Conservation (phyloP, 306 rosid species). For the Pyrus communis region DNA sequence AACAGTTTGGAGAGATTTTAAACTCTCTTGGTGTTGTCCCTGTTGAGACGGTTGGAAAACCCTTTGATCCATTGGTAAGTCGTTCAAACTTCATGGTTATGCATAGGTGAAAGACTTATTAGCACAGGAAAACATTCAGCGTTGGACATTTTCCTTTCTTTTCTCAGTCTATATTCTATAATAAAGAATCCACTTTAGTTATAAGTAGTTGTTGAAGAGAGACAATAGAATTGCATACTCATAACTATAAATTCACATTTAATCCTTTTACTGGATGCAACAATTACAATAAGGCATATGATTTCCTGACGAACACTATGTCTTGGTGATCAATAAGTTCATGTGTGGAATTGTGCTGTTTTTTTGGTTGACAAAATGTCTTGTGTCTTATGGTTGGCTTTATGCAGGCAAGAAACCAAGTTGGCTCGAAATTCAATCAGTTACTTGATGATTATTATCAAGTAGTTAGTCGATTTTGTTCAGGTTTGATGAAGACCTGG, state of each 20-base stretch:
- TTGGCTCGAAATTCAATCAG: slow-evolving; percentile 73
- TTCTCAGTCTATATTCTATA: background rate
- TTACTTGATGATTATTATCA: slow-evolving; percentile 47
- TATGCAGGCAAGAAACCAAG: slow-evolving; percentile 61
- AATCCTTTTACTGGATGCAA: background rate
- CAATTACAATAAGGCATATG: background rate
- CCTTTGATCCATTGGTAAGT: slow-evolving; percentile 95
- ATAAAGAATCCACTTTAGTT: background rate
- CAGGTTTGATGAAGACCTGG: slow-evolving; percentile 71
- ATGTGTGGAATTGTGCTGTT: background rate
- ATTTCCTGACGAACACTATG: background rate
- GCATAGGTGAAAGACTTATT: background rate
- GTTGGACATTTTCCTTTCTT: background rate
- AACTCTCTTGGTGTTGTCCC: slow-evolving; percentile 69
- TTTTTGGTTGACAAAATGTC: slow-evolving; percentile 17
- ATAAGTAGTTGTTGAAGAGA: background rate
- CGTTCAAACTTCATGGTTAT: slow-evolving; percentile 7
- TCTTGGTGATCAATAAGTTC: background rate
- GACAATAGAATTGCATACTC: background rate
- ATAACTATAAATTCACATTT: background rate
- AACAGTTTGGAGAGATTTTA: slow-evolving; percentile 76
- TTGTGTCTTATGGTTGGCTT: slow-evolving; percentile 29
- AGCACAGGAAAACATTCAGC: background rate
- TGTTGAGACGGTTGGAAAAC: slow-evolving; percentile 74
- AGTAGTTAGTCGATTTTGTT: slow-evolving; percentile 39